These are phyloP conservation scores for Exobasidium cylindrosporum DNA, from an alignment of 1,284 basidiomycete species.

Conservation along the genomic window DNA sequence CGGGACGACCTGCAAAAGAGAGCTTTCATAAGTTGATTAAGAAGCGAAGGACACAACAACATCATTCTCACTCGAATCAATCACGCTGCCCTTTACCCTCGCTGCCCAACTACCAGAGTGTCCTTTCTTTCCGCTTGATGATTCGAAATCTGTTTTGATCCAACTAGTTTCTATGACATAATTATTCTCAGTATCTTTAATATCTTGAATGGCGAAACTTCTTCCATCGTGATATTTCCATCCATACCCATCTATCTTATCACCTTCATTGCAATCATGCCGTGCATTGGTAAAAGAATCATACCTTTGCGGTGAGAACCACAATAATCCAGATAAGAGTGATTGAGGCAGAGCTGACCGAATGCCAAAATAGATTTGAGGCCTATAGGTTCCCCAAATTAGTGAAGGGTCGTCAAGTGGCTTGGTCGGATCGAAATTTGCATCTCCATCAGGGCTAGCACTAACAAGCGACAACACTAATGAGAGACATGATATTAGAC, in stretches of 20 bases:
- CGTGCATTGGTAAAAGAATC: slow-evolving; percentile 58
- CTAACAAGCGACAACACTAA: too few species aligned
- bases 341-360: slow-evolving; percentile 78
- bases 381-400: slow-evolving; percentile 86
- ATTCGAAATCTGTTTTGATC: slow-evolving; percentile 65
- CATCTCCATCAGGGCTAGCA: background rate
- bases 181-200: slow-evolving; percentile 78
- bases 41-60: too few species aligned
- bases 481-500: too few species aligned
- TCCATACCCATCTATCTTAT: slow-evolving; percentile 74
- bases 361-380: slow-evolving; percentile 88
- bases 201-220: slow-evolving; percentile 76
- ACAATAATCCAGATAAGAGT: slow-evolving; percentile 83
- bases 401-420: slow-evolving; percentile 58
- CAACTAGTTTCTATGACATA: slow-evolving; percentile 79
- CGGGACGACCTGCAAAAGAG: background rate
- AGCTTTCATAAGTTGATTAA: background rate
- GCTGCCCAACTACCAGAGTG: slow-evolving; percentile 74
- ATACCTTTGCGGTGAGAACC: slow-evolving; percentile 60
- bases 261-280: slow-evolving; percentile 85
- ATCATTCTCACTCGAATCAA: slow-evolving; percentile 67
- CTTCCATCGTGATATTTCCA: slow-evolving; percentile 85
- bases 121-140: slow-evolving; percentile 18
- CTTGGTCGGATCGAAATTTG: background rate
- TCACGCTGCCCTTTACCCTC: slow-evolving; percentile 76